A percentile compares a stretch with the other conserved stretches of the same genome.
phyloP scores from a whole-genome alignment of 768 basidiomycete species.

The Butyriboletus loyo region DNA sequence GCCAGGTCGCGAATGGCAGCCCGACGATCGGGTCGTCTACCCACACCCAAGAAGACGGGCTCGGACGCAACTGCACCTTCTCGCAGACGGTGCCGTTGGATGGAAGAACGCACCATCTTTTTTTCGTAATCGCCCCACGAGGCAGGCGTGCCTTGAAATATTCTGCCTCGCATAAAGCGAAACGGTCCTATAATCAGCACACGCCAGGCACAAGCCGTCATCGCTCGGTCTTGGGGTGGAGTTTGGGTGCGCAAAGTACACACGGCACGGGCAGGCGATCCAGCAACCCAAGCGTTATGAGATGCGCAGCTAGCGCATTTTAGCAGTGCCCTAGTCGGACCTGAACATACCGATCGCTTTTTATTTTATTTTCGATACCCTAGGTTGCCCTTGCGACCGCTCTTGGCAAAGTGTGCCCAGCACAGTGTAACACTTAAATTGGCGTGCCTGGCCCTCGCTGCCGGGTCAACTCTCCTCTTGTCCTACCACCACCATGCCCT shows the following conservation, averaged over 20 bases:
- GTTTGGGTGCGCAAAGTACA: conserved; percentile 8
- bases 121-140: conserved; percentile 1
- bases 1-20: too few species aligned
- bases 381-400: not conserved
- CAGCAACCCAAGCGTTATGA: not conserved
- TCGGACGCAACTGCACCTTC: not conserved
- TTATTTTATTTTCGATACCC: not conserved
- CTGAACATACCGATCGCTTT: not conserved
- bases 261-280: not conserved
- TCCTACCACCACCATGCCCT: conserved; percentile 20
- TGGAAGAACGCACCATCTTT: too few species aligned
- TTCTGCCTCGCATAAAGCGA: not conserved
- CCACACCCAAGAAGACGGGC: not conserved
- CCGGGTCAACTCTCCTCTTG: conserved; percentile 3
- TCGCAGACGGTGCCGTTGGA: not conserved
- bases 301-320: not conserved
- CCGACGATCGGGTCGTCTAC: not conserved
- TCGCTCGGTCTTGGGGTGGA: conserved; percentile 5
- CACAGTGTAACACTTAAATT: conserved; percentile 17
- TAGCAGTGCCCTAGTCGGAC: not conserved
- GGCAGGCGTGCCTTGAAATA: conserved; percentile 5
- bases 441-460: conserved; percentile 19
- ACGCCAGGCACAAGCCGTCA: conserved; percentile 6
- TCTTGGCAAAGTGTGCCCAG: not conserved
- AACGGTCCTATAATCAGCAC: not conserved